A percentile compares a stretch with the other conserved stretches of the same genome.
phyloP scores from a whole-genome alignment of 192 early-diverging fungal genomes.

The Umbelopsis vinacea region DNA sequence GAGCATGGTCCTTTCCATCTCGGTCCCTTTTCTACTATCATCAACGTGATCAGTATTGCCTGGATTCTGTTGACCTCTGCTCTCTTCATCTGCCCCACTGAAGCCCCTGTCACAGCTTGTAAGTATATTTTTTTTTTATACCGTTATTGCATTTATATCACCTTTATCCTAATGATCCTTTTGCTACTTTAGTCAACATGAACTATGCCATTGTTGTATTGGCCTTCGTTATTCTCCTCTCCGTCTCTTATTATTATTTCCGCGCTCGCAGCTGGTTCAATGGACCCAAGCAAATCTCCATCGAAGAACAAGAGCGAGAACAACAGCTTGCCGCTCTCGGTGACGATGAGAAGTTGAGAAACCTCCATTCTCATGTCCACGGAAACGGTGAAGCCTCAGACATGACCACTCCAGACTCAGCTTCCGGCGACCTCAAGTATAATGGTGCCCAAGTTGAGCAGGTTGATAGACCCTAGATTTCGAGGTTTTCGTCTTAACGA shows the following conservation, averaged over 20 bases:
- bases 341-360: not conserved
- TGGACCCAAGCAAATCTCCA: slow-evolving; percentile 33
- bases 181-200: slow-evolving; percentile 37
- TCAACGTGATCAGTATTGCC: slow-evolving; percentile 43
- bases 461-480: not conserved
- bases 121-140: too few species aligned
- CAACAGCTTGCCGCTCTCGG: not conserved
- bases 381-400: not conserved
- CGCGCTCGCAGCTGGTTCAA: slow-evolving; percentile 51
- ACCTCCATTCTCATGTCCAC: not conserved
- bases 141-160: too few species aligned
- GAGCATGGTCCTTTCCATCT: slow-evolving; percentile 55
- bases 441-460: not conserved
- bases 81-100: slow-evolving; percentile 53
- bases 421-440: slow-evolving; percentile 1
- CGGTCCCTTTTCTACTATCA: slow-evolving; percentile 46
- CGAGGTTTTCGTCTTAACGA: not conserved
- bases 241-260: slow-evolving; percentile 46
- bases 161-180: not conserved
- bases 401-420: not conserved
- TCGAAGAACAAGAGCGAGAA: slow-evolving; percentile 21
- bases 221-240: slow-evolving; percentile 48
- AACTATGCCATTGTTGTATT: slow-evolving; percentile 52
- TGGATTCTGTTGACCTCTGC: slow-evolving; percentile 53
- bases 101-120: slow-evolving; percentile 44